These are phyloP conservation scores for Salinomyces thailandicus DNA, from an alignment of 2,329 filamentous ascomycete genomes.

Conservation along the genomic window DNA sequence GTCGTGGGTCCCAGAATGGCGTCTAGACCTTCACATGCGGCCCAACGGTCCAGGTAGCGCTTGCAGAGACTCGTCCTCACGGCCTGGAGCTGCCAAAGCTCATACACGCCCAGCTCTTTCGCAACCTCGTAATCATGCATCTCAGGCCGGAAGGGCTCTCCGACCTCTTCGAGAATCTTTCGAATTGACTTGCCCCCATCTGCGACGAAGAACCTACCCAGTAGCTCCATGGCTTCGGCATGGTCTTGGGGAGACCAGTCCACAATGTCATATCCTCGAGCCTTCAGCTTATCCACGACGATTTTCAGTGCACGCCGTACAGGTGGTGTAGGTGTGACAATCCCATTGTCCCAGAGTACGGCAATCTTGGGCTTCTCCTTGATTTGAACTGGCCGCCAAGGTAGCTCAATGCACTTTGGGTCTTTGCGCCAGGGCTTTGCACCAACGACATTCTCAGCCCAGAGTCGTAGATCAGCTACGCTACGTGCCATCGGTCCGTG, in stretches of 20 bases:
- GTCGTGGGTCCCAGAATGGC: conserved; percentile 38
- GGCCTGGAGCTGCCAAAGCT: conserved; percentile 41
- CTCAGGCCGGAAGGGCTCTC: conserved; percentile 40
- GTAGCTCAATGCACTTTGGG: conserved; percentile 42
- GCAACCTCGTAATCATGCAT: conserved; percentile 37
- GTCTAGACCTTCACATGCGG: conserved; percentile 30
- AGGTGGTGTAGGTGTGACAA: conserved; percentile 51
- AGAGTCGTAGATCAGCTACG: conserved; percentile 41
- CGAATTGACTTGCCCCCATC: conserved; percentile 42
- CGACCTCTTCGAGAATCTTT: conserved; percentile 30
- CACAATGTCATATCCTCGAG: conserved; percentile 41
- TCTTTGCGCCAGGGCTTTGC: conserved; percentile 44
- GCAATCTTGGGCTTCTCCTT: conserved; percentile 48
- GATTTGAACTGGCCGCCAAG: conserved; percentile 39
- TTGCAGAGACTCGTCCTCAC: conserved; percentile 34
- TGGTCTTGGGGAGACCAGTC: conserved; percentile 45
- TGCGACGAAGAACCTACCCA: conserved; percentile 38
- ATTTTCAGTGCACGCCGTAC: conserved; percentile 47
- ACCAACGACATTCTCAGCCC: conserved; percentile 31
- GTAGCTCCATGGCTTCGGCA: conserved; percentile 39
- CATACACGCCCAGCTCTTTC: conserved; percentile 31
- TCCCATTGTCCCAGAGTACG: conserved; percentile 48
- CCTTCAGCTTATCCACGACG: conserved; percentile 42
- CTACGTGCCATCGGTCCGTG: conserved; percentile 53
- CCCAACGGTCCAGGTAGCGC: conserved; percentile 37